Conservation (phyloP, 495 filamentous ascomycete species). For the Penicillium nucicola region DNA sequence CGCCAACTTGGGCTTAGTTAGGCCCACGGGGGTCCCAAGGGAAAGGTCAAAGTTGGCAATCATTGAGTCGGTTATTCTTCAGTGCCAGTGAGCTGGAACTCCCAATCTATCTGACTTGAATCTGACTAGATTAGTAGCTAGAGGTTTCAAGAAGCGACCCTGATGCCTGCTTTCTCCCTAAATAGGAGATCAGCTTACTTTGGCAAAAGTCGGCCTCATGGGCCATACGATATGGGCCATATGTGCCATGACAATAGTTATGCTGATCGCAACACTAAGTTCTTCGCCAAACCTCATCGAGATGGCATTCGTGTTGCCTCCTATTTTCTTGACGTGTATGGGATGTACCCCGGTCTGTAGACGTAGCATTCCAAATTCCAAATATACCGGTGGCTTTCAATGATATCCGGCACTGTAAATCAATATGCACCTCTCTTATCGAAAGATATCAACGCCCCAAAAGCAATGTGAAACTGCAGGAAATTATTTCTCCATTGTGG, state of each 20-base stretch:
- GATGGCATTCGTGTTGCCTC: background rate
- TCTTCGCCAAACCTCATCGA: background rate
- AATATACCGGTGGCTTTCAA: conserved; percentile 9
- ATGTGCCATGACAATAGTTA: conserved; percentile 1
- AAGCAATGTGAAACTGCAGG: conserved; percentile 21
- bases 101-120: background rate
- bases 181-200: background rate
- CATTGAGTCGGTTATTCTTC: conserved; percentile 3
- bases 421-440: too few relatives aligned
- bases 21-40: conserved; percentile 2
- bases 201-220: background rate
- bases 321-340: background rate
- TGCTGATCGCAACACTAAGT: conserved; percentile 1
- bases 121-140: background rate
- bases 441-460: too few relatives aligned
- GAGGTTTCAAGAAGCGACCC: conserved; percentile 5
- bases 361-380: background rate
- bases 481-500: conserved; percentile 16
- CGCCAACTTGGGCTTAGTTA: conserved; percentile 1
- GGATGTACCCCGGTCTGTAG: too few relatives aligned
- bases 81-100: background rate
- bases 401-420: conserved; percentile 1
- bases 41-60: conserved; percentile 22
- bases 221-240: background rate
- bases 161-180: background rate